phyloP scores from a whole-genome alignment of 2,329 filamentous ascomycete species.

The Alternaria sp. region DNA sequence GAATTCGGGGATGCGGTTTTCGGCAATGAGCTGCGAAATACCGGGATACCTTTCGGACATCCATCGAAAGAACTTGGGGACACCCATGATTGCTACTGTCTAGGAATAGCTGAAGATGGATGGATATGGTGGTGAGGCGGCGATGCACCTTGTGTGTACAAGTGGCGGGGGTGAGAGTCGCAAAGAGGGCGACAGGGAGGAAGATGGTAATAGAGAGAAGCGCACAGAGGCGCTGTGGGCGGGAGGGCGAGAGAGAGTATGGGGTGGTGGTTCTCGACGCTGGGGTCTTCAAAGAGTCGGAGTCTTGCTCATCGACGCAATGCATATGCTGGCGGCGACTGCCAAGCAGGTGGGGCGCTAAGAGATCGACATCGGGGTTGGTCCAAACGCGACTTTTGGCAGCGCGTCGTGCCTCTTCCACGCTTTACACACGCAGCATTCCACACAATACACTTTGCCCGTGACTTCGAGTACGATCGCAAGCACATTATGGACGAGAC shows the following conservation, averaged over 20 bases:
- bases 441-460: background rate
- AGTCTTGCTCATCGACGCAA: slow-evolving; percentile 17
- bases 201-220: slow-evolving; percentile 8
- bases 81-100: slow-evolving; percentile 61
- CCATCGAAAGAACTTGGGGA: slow-evolving; percentile 97
- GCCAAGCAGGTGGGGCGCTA: slow-evolving; percentile 22
- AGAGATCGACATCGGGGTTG: slow-evolving; percentile 9
- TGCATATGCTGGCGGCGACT: slow-evolving; percentile 24
- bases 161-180: background rate
- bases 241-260: slow-evolving; percentile 29
- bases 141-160: background rate
- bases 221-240: slow-evolving; percentile 13
- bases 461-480: background rate
- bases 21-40: slow-evolving; percentile 97
- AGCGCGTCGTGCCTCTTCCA: slow-evolving; percentile 19
- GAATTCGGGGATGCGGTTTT: slow-evolving; percentile 99
- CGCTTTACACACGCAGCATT: slow-evolving; percentile 2
- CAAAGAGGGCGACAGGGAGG: slow-evolving; percentile 3
- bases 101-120: slow-evolving; percentile 23
- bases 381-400: slow-evolving; percentile 23
- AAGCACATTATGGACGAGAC: slow-evolving; percentile 42
- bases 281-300: slow-evolving; percentile 48
- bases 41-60: slow-evolving; percentile 98
- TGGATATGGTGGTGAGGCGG: slow-evolving; percentile 10
- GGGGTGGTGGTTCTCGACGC: slow-evolving; percentile 45